phyloP scores from a whole-genome alignment of 148 eudicot species.

The Rhododendron vialii region DNA sequence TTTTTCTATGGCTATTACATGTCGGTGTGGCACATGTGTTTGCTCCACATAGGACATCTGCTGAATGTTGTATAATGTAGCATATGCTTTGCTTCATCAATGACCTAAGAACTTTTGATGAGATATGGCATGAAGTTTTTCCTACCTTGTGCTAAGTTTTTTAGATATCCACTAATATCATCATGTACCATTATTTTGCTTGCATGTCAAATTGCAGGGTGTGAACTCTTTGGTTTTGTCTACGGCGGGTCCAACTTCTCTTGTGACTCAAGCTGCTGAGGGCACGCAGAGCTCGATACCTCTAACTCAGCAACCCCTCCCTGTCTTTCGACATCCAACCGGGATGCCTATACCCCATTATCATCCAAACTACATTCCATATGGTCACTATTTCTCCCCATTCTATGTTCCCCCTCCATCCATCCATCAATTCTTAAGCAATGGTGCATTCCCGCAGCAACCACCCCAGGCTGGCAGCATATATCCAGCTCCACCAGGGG shows the following conservation, averaged over 20 bases:
- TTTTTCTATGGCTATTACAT: background rate
- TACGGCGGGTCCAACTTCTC: constrained; percentile 44
- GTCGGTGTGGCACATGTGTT: background rate
- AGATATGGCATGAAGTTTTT: background rate
- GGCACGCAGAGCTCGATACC: constrained; percentile 55
- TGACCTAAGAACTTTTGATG: background rate
- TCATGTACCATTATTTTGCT: background rate
- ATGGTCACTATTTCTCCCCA: constrained; percentile 66
- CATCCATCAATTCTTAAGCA: constrained; percentile 68
- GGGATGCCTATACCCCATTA: constrained; percentile 79
- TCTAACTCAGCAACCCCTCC: constrained; percentile 61
- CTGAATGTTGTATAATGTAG: background rate
- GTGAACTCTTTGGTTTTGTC: constrained; percentile 52
- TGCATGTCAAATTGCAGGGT: constrained; percentile 39
- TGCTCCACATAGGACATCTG: background rate
- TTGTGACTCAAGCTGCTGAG: constrained; percentile 61
- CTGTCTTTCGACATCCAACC: constrained; percentile 68
- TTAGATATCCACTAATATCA: background rate
- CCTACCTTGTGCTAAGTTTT: background rate
- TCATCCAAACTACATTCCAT: constrained; percentile 68
- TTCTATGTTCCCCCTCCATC: constrained; percentile 64
- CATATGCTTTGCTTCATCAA: constrained; percentile 1
- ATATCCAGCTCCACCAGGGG: constrained; percentile 56
- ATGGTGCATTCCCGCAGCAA: constrained; percentile 64
- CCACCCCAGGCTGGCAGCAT: constrained; percentile 61